phyloP scores from a whole-genome alignment of 495 filamentous ascomycete genomes.

The Penicillium fimorum region DNA sequence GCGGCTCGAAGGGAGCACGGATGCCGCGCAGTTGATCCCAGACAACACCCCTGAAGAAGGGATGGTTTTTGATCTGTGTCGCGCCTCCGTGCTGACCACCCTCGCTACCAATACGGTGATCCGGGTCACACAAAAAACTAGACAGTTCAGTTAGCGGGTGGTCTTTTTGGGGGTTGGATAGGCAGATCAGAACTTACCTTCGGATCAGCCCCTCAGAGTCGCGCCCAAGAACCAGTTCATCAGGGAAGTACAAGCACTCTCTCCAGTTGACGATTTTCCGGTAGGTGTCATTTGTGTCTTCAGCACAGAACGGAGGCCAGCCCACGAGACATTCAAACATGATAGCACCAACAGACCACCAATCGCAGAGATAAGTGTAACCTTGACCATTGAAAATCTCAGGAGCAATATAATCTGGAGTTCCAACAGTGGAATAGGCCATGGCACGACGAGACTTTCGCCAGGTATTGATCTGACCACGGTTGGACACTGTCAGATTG shows the following conservation, averaged over 20 bases:
- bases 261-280: conserved; percentile 99
- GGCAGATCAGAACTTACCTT: conserved; percentile 51
- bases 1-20: conserved; percentile 92
- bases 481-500: conserved; percentile 96
- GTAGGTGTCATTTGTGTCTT: conserved; percentile 96
- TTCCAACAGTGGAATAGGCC: conserved; percentile 97
- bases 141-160: conserved; percentile 16
- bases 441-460: conserved; percentile 90
- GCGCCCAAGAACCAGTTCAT: conserved; percentile 82
- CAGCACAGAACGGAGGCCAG: conserved; percentile 98
- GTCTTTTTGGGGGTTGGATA: background rate
- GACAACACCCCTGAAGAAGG: conserved; percentile 94
- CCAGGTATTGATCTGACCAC: conserved; percentile 97
- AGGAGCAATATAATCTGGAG: conserved; percentile 97
- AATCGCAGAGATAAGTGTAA: conserved; percentile 95
- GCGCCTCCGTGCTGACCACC: conserved; percentile 73
- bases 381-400: conserved; percentile 97
- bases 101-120: conserved; percentile 71
- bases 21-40: conserved; percentile 90
- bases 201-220: conserved; percentile 87
- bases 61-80: conserved; percentile 85
- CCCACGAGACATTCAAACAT: conserved; percentile 99
- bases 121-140: conserved; percentile 90
- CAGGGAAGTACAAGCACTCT: conserved; percentile 92
- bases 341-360: conserved; percentile 98